Conservation (phyloP, 2,329 filamentous ascomycete species). For the Sporothrix humicola region DNA sequence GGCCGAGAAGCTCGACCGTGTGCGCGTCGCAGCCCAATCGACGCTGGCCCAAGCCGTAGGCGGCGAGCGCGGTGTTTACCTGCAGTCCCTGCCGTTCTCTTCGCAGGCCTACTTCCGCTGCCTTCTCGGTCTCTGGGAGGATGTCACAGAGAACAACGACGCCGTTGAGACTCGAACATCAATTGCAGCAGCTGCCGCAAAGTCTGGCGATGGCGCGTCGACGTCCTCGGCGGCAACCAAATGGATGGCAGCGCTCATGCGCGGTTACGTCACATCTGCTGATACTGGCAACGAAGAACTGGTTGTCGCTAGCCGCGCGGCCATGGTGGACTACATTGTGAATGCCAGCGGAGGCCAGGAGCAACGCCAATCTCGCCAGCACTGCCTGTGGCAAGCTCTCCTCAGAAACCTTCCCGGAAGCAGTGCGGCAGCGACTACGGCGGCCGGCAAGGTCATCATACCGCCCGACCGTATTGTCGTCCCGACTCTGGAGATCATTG, state of each 20-base stretch:
- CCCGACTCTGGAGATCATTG: conserved; percentile 76
- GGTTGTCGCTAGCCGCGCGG: conserved; percentile 70
- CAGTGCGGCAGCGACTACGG: background rate
- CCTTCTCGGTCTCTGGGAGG: conserved; percentile 56
- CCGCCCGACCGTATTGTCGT: conserved; percentile 73
- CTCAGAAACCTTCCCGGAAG: conserved; percentile 56
- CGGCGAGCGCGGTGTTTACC: conserved; percentile 35
- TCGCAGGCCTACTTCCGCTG: conserved; percentile 64
- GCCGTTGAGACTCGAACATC: conserved; percentile 28
- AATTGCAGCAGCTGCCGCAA: conserved; percentile 46
- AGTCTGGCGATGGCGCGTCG: conserved; percentile 38
- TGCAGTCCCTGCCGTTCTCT: conserved; percentile 57
- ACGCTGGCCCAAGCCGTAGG: conserved; percentile 53
- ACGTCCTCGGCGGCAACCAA: background rate
- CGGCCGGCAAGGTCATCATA: conserved; percentile 45
- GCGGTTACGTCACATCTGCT: conserved; percentile 73
- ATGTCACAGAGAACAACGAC: background rate
- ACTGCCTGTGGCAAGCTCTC: conserved; percentile 50
- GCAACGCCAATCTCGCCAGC: background rate
- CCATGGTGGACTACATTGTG: conserved; percentile 62
- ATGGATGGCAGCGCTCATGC: conserved; percentile 62
- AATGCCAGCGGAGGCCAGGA: conserved; percentile 43
- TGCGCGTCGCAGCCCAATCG: conserved; percentile 70
- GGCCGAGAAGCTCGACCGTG: conserved; percentile 87
- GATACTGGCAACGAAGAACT: conserved; percentile 80